These are phyloP conservation scores for Xerocomus spinulosus DNA, from an alignment of 768 basidiomycete genomes.

Conservation along the genomic window DNA sequence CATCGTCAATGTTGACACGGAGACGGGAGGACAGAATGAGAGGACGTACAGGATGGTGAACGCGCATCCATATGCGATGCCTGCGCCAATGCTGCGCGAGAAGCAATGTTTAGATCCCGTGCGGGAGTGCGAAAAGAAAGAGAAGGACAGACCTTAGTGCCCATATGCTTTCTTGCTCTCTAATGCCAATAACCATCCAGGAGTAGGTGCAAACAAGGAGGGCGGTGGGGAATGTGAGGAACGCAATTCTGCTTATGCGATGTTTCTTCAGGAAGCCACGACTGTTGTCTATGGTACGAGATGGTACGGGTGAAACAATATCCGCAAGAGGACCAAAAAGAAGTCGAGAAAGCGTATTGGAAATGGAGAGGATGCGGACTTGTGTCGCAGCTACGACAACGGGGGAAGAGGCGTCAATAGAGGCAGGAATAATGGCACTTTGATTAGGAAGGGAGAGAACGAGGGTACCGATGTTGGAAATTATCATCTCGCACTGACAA, in stretches of 20 bases:
- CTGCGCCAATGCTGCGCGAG: conserved; percentile 52
- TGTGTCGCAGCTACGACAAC: conserved; percentile 51
- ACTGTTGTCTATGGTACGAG: conserved; percentile 32
- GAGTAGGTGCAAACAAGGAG: conserved; percentile 48
- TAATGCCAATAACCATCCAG: conserved; percentile 50
- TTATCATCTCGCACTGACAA: conserved; percentile 70
- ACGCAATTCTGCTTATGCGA: conserved; percentile 56
- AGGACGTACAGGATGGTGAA: conserved; percentile 66
- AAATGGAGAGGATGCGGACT: conserved; percentile 64
- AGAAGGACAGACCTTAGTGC: conserved; percentile 50
- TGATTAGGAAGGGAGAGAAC: conserved; percentile 54
- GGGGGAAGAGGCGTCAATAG: conserved; percentile 17
- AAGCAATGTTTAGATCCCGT: background rate
- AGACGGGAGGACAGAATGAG: conserved; percentile 2
- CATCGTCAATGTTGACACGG: too few relatives aligned
- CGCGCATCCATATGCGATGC: conserved; percentile 62
- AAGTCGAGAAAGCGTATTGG: conserved; percentile 70
- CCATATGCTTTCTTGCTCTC: conserved; percentile 56
- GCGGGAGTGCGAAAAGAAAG: background rate
- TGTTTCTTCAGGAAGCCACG: conserved; percentile 39
- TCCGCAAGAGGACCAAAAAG: conserved; percentile 68
- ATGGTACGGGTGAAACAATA: conserved; percentile 58
- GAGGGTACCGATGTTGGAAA: conserved; percentile 78
- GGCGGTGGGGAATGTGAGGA: conserved; percentile 47
- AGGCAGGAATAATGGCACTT: conserved; percentile 3